Evolutionary conservation across 352 stramenopile genomes (phyloP).

Genomic region (Phytophthora aleatoria): DNA sequence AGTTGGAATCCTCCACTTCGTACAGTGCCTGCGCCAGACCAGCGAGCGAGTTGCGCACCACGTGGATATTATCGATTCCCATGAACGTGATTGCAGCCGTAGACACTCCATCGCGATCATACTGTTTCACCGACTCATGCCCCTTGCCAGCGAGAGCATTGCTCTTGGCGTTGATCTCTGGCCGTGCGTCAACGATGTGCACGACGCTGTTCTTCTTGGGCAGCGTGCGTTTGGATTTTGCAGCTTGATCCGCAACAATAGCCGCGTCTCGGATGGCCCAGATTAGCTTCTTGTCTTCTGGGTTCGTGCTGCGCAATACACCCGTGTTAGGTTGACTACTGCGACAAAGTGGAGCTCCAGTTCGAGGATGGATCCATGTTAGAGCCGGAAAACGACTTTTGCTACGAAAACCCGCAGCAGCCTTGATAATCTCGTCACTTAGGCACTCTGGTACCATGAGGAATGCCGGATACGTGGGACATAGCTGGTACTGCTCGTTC

Average conservation of each 20-base stretch:
- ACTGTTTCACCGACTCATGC: conserved; percentile 89
- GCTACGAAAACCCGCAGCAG: conserved; percentile 73
- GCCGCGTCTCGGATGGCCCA: conserved; percentile 85
- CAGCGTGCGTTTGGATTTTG: conserved; percentile 19
- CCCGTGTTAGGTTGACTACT: conserved; percentile 96
- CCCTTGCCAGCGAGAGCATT: conserved; percentile 91
- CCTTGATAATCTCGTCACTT: conserved; percentile 68
- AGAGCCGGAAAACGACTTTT: conserved; percentile 84
- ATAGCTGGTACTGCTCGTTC: conserved; percentile 78
- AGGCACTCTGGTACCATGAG: conserved; percentile 71
- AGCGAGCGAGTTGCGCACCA: conserved; percentile 76
- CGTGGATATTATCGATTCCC: conserved; percentile 90
- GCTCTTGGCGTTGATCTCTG: conserved; percentile 90
- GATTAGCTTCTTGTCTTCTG: conserved; percentile 91
- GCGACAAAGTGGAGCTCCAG: conserved; percentile 92
- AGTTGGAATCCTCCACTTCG: conserved; percentile 86
- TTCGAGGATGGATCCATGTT: conserved; percentile 90
- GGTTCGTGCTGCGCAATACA: conserved; percentile 91
- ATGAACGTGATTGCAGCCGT: conserved; percentile 87
- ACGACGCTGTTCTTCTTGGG: conserved; percentile 79
- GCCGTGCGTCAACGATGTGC: conserved; percentile 91
- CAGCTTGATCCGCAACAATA: conserved; percentile 49
- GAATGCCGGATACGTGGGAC: conserved; percentile 71
- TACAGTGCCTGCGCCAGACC: conserved; percentile 76
- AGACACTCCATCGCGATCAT: conserved; percentile 72